Conservation (phyloP, 805 yeast species). For the Blastobotrys muscicola region DNA sequence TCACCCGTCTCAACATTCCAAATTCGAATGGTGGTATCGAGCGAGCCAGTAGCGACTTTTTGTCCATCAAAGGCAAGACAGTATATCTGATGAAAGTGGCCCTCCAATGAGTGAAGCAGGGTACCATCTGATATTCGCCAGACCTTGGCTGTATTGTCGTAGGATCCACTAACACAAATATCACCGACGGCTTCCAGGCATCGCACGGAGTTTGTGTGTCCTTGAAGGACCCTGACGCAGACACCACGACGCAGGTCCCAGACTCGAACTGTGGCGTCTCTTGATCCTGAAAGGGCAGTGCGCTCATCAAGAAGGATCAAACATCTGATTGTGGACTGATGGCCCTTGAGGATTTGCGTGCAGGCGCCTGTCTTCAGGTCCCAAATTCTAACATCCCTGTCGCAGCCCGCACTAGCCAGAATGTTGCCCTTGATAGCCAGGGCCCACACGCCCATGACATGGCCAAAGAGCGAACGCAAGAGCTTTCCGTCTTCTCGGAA, state of each 20-base stretch:
- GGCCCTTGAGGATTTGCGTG: constrained; percentile 80
- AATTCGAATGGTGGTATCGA: constrained; percentile 88
- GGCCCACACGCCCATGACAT: constrained; percentile 97
- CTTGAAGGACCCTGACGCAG: constrained; percentile 60
- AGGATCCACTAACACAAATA: constrained; percentile 77
- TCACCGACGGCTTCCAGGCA: constrained; percentile 61
- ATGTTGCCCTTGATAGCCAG: constrained; percentile 85
- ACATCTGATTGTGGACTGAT: constrained; percentile 82
- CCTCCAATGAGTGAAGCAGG: constrained; percentile 80
- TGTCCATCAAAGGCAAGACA: constrained; percentile 92
- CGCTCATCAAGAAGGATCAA: constrained; percentile 70
- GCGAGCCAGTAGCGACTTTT: constrained; percentile 87
- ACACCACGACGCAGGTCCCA: constrained; percentile 94
- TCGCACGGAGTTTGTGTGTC: constrained; percentile 65
- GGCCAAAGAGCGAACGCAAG: constrained; percentile 90
- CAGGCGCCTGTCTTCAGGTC: constrained; percentile 82
- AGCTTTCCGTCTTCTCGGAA: constrained; percentile 32
- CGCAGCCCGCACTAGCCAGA: constrained; percentile 92
- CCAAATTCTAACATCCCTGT: constrained; percentile 94
- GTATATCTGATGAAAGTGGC: constrained; percentile 81
- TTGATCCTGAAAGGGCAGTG: constrained; percentile 79
- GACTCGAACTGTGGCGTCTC: constrained; percentile 82
- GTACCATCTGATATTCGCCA: constrained; percentile 91
- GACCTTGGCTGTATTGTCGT: constrained; percentile 81
- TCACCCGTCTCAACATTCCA: constrained; percentile 91